A percentile compares a stretch with the other conserved stretches of the same genome.
phyloP scores from a whole-genome alignment of 2,329 filamentous ascomycete genomes.

The Calonectria ilicicola region DNA sequence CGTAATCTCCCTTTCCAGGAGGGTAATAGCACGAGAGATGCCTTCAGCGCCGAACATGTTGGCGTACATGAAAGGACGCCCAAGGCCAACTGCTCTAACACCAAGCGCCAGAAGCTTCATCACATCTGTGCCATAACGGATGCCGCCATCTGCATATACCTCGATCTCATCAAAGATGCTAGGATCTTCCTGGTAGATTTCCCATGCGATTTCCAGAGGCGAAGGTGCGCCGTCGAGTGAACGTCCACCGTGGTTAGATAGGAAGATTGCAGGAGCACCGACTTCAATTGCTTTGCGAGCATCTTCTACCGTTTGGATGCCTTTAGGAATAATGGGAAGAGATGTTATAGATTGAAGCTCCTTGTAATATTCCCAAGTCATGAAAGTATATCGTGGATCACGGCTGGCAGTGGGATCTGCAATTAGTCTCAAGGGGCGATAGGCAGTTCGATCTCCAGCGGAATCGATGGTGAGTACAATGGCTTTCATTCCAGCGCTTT shows the following conservation, averaged over 20 bases:
- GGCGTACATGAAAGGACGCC: constrained; percentile 64
- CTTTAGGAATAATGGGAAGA: constrained; percentile 55
- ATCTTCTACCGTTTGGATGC: constrained; percentile 52
- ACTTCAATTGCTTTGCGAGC: constrained; percentile 49
- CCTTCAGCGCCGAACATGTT: constrained; percentile 64
- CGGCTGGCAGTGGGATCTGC: background rate
- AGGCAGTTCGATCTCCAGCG: constrained; percentile 48
- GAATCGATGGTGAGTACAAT: constrained; percentile 55
- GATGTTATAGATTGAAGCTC: constrained; percentile 49
- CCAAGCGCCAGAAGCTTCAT: constrained; percentile 57
- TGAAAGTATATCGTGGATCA: constrained; percentile 39
- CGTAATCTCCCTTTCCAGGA: constrained; percentile 63
- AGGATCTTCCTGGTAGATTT: constrained; percentile 52
- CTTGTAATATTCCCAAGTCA: constrained; percentile 53
- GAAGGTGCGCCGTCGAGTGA: constrained; percentile 55
- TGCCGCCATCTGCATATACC: constrained; percentile 55
- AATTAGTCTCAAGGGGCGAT: constrained; percentile 16
- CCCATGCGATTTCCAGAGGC: constrained; percentile 52
- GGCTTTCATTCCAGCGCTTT: constrained; percentile 49
- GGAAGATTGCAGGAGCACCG: constrained; percentile 50
- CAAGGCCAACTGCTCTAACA: constrained; percentile 59
- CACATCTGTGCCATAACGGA: constrained; percentile 56
- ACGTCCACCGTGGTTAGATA: constrained; percentile 58
- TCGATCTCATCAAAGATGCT: constrained; percentile 54
- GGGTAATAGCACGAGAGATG: constrained; percentile 55